phyloP scores from a whole-genome alignment of 768 basidiomycete species.

The Phanerochaete carnosa region DNA sequence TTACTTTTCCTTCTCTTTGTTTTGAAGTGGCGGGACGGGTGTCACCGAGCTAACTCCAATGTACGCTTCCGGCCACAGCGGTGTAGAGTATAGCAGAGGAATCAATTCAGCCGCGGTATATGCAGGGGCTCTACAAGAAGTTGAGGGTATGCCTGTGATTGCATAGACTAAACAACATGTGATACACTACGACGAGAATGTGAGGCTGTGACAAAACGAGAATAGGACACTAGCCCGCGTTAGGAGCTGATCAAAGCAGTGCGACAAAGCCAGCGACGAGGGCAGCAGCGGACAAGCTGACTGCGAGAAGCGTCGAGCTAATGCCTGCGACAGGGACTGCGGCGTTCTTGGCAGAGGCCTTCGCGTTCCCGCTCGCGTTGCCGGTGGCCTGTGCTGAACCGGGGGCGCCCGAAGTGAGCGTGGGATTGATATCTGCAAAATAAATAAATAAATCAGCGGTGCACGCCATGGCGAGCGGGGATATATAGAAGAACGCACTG shows the following conservation, averaged over 20 bases:
- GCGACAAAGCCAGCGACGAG: conserved; percentile 1
- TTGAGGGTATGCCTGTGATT: background rate
- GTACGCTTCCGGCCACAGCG: no score
- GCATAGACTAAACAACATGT: background rate
- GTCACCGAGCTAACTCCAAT: no score
- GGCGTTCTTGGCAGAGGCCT: conserved; percentile 13
- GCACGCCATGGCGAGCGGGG: background rate
- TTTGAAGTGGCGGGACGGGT: no score
- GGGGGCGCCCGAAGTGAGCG: conserved; percentile 31
- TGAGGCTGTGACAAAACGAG: background rate
- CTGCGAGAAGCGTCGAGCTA: conserved; percentile 5
- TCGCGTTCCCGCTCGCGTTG: conserved; percentile 15
- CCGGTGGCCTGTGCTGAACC: conserved; percentile 32
- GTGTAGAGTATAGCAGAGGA: no score
- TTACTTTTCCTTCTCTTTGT: no score
- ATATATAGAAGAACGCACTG: conserved; percentile 5
- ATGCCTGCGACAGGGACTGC: conserved; percentile 19
- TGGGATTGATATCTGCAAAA: conserved; percentile 8
- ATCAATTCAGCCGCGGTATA: background rate
- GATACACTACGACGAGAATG: background rate
- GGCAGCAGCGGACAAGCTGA: conserved; percentile 7
- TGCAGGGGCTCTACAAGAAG: background rate
- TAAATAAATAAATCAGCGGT: background rate
- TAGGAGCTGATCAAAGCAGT: background rate
- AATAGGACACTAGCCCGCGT: background rate